Evolutionary conservation across 768 basidiomycete species (phyloP).

Genomic region (Favolaschia claudopus): DNA sequence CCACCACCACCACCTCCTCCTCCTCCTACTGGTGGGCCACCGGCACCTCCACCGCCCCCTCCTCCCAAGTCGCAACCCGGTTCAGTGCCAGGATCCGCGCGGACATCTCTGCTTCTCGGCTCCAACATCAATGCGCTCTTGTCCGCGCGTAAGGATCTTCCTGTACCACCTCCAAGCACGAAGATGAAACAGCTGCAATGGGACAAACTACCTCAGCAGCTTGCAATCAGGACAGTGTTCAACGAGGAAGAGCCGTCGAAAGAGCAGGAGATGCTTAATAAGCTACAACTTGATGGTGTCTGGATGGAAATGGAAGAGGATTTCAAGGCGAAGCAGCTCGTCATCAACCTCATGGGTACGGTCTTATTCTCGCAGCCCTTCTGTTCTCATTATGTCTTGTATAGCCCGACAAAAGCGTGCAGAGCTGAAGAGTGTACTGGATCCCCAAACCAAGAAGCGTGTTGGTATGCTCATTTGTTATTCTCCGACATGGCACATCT

Average conservation of each 20-base stretch:
- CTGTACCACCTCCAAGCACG: conserved; percentile 75
- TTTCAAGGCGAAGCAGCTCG: conserved; percentile 95
- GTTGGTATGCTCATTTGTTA: conserved; percentile 71
- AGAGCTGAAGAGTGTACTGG: conserved; percentile 90
- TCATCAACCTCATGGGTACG: conserved; percentile 87
- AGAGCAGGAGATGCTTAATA: conserved; percentile 82
- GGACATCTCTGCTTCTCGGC: conserved; percentile 67
- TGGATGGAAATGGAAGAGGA: conserved; percentile 98
- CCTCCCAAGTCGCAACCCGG: conserved; percentile 41
- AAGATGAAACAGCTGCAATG: conserved; percentile 99
- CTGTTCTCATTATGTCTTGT: conserved; percentile 23
- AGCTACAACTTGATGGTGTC: conserved; percentile 84
- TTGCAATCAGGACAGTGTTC: conserved; percentile 88
- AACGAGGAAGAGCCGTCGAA: conserved; percentile 70
- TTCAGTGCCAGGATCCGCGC: conserved; percentile 56
- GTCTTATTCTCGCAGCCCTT: conserved; percentile 8
- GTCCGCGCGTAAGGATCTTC: conserved; percentile 82
- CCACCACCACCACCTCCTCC: conserved; percentile 41
- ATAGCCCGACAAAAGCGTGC: conserved; percentile 84
- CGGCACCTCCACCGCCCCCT: conserved; percentile 19
- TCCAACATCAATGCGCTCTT: conserved; percentile 63
- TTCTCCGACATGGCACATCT: not conserved
- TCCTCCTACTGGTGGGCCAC: conserved; percentile 36
- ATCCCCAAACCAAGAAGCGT: conserved; percentile 90
- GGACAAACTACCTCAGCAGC: conserved; percentile 95